Percentiles rank a stretch among this genome's conserved stretches.
Evolutionary conservation across 805 yeast species (phyloP).

Genomic region (Kodamaea neixiangensis): DNA sequence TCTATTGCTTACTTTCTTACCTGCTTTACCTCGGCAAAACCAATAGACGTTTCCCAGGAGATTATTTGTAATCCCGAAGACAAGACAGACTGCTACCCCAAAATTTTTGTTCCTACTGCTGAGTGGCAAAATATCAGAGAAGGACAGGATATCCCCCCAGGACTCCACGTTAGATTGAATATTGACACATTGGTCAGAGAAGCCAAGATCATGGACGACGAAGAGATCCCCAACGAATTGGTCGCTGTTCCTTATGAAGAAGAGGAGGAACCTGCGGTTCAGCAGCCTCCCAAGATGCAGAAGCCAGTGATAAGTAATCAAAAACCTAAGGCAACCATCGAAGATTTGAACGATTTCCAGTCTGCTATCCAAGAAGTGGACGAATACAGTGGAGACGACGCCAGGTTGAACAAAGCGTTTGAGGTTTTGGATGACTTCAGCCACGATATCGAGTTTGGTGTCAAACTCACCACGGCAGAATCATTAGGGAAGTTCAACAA

Average conservation of each 20-base stretch:
- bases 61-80: constrained; percentile 45
- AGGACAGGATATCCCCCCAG: constrained; percentile 80
- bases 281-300: constrained; percentile 2
- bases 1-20: constrained; percentile 4
- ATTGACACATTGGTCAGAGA: constrained; percentile 69
- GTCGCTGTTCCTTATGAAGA: constrained; percentile 13
- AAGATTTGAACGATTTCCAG: constrained; percentile 21
- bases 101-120: constrained; percentile 57
- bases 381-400: constrained; percentile 18
- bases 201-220: constrained; percentile 58
- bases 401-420: constrained; percentile 31
- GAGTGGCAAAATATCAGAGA: constrained; percentile 71
- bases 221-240: constrained; percentile 15
- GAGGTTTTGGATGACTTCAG: constrained; percentile 57
- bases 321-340: constrained; percentile 10
- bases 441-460: constrained; percentile 67
- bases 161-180: constrained; percentile 74
- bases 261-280: constrained; percentile 6
- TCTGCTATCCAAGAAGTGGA: constrained; percentile 23
- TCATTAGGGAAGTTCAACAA: constrained; percentile 29
- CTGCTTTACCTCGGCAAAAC: constrained; percentile 1
- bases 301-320: background rate
- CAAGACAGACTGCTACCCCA: constrained; percentile 60
- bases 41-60: constrained; percentile 10
- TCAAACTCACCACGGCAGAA: constrained; percentile 39